A percentile compares a stretch with the other conserved stretches of the same genome.
Conservation (phyloP, 2,329 filamentous ascomycete species). For the Ascochyta clinopodiicola region DNA sequence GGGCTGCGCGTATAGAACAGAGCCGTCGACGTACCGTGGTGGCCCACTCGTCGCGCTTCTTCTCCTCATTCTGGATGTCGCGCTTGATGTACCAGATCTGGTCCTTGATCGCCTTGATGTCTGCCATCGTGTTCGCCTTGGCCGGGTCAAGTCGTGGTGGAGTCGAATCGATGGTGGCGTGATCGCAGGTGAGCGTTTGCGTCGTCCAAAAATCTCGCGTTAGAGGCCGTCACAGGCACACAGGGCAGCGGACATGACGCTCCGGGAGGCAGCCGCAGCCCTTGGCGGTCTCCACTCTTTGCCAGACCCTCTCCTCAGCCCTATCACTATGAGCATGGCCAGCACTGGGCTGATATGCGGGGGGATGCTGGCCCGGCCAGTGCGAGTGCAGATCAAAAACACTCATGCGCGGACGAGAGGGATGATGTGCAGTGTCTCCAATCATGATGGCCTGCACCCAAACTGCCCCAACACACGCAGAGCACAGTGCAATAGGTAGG, state of each 20-base stretch:
- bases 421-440: neutral
- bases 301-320: constrained; percentile 23
- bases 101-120: constrained; percentile 36
- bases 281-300: constrained; percentile 23
- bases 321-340: constrained; percentile 8
- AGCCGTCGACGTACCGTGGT: constrained; percentile 12
- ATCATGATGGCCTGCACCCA: constrained; percentile 5
- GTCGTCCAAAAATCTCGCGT: no score
- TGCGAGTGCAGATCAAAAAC: neutral
- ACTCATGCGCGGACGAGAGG: neutral
- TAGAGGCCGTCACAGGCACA: no score
- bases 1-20: neutral
- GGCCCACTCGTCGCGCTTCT: constrained; percentile 28
- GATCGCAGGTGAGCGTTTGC: neutral
- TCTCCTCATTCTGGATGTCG: constrained; percentile 30
- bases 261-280: constrained; percentile 11
- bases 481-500: neutral
- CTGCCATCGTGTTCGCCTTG: constrained; percentile 24
- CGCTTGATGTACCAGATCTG: constrained; percentile 36
- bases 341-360: constrained; percentile 3
- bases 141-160: neutral
- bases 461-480: no score
- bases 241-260: constrained; percentile 21
- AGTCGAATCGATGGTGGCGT: neutral
- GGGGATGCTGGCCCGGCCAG: neutral